A percentile compares a stretch with the other conserved stretches of the same genome.
These are phyloP conservation scores for Colletotrichum ledebouriae DNA, from an alignment of 2,329 filamentous ascomycete species.

Conservation along the genomic window DNA sequence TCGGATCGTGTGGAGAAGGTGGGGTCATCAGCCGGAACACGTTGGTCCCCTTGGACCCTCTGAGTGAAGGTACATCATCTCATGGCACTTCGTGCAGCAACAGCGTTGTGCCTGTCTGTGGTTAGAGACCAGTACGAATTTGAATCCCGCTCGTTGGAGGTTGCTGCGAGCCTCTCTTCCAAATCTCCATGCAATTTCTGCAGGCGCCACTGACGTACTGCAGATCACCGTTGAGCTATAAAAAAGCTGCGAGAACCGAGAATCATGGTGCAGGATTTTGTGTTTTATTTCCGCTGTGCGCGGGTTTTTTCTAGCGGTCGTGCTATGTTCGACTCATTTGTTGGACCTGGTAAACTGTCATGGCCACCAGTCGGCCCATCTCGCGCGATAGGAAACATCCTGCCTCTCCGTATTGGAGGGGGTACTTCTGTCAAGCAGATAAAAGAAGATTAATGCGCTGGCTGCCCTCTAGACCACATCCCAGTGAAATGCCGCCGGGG, in stretches of 20 bases:
- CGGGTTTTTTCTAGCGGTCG: slow-evolving; percentile 26
- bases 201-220: slow-evolving; percentile 17
- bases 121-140: background rate
- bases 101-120: background rate
- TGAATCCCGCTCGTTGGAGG: background rate
- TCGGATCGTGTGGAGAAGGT: slow-evolving; percentile 16
- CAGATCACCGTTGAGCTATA: background rate
- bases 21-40: slow-evolving; percentile 5
- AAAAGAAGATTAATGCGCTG: slow-evolving; percentile 37
- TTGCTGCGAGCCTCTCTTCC: background rate
- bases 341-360: slow-evolving; percentile 34
- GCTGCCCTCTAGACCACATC: slow-evolving; percentile 8
- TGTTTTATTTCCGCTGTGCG: slow-evolving; percentile 31
- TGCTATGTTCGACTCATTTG: slow-evolving; percentile 16
- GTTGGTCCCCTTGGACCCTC: slow-evolving; percentile 11
- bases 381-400: slow-evolving; percentile 32
- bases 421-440: slow-evolving; percentile 34
- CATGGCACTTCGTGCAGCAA: background rate
- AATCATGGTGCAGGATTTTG: background rate
- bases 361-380: slow-evolving; percentile 29
- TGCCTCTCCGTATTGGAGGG: slow-evolving; percentile 21
- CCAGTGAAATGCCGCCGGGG: slow-evolving; percentile 33
- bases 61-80: background rate
- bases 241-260: background rate
- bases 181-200: background rate